phyloP scores from a whole-genome alignment of 2,329 filamentous ascomycete genomes.

The Nemania abortiva region DNA sequence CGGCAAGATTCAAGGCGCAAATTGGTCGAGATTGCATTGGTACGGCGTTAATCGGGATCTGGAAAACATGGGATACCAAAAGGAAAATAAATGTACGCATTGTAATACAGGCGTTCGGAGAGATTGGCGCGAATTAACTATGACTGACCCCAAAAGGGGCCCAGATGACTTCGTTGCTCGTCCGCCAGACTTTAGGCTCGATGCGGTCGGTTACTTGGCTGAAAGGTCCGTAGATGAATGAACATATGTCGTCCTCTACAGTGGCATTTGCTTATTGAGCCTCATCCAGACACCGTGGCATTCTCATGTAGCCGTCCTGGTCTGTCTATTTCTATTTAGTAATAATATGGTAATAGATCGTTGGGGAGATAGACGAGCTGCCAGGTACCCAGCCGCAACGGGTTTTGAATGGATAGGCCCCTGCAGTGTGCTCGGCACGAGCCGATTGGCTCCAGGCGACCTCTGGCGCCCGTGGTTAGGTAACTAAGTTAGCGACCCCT shows the following conservation, averaged over 20 bases:
- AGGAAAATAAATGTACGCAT: slow-evolving; percentile 29
- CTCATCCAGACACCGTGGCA: slow-evolving; percentile 28
- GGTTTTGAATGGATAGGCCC: slow-evolving; percentile 4
- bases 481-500: slow-evolving; percentile 20
- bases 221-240: neutral
- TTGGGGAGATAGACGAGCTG: slow-evolving; percentile 29
- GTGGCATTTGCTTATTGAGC: slow-evolving; percentile 32
- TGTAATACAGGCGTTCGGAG: slow-evolving; percentile 27
- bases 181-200: neutral
- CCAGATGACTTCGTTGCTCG: neutral
- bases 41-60: slow-evolving; percentile 43
- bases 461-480: neutral
- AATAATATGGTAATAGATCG: slow-evolving; percentile 30
- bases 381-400: slow-evolving; percentile 11
- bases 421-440: slow-evolving; percentile 38
- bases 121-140: slow-evolving; percentile 1
- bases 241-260: slow-evolving; percentile 25
- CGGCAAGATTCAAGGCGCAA: slow-evolving; percentile 3
- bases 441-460: slow-evolving; percentile 39
- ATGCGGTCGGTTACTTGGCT: neutral
- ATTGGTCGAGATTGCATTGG: slow-evolving; percentile 41
- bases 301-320: slow-evolving; percentile 13
- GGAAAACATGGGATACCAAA: slow-evolving; percentile 45
- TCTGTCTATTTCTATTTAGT: slow-evolving; percentile 33
- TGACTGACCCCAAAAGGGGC: neutral